phyloP scores from a whole-genome alignment of 164 flowering plant genomes.

The grape (Vitis vinifera) region DNA sequence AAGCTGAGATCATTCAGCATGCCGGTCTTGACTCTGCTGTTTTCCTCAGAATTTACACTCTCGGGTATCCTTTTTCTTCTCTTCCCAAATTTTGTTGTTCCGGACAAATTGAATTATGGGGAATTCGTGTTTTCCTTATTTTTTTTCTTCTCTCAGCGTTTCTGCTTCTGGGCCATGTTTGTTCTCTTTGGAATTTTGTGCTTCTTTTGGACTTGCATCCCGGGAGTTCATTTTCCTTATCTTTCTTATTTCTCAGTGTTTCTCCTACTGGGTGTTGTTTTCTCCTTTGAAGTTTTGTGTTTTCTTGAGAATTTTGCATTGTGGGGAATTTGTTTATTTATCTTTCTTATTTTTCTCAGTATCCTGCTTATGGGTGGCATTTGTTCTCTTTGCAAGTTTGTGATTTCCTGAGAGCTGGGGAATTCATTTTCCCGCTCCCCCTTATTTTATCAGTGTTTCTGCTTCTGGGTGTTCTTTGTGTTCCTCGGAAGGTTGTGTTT shows the following conservation, averaged over 20 bases:
- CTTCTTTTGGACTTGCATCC: neutral
- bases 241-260: no score
- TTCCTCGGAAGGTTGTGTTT: neutral
- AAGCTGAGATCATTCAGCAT: conserved; percentile 68
- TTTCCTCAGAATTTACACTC: conserved; percentile 78
- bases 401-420: neutral
- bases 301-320: neutral
- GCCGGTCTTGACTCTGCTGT: conserved; percentile 96
- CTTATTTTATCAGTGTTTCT: no score
- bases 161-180: neutral
- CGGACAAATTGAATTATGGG: neutral
- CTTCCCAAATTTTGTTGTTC: neutral
- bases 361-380: neutral
- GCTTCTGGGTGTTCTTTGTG: no score
- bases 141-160: neutral
- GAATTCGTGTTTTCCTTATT: neutral
- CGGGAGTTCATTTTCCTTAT: no score
- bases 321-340: no score
- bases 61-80: conserved; percentile 54
- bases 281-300: neutral
- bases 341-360: neutral
- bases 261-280: no score
- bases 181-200: neutral
- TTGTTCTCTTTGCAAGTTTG: conserved; percentile 4
- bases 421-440: no score